Conservation (phyloP, 805 yeast species). For the Candida endomychidarum region DNA sequence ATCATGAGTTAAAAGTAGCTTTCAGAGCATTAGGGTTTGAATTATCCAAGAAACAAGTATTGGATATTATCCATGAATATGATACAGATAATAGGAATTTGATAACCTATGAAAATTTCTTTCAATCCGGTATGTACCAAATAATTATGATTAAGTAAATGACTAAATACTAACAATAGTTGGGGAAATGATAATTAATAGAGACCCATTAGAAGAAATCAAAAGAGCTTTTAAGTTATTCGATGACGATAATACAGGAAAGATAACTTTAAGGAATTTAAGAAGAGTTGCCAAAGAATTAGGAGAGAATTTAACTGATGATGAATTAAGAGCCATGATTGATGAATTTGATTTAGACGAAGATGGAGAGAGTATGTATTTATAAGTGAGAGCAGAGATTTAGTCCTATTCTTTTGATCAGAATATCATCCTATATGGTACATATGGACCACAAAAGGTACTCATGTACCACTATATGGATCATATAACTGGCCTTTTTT, state of each 20-base stretch:
- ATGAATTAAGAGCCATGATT: slow-evolving; percentile 93
- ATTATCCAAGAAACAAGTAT: slow-evolving; percentile 69
- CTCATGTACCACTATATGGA: too few species aligned
- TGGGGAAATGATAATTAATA: slow-evolving; percentile 75
- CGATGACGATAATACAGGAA: slow-evolving; percentile 87
- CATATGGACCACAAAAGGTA: too few species aligned
- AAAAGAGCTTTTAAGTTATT: slow-evolving; percentile 84
- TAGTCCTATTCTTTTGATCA: too few species aligned
- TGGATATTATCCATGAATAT: slow-evolving; percentile 75
- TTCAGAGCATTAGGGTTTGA: slow-evolving; percentile 93
- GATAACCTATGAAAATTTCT: slow-evolving; percentile 80
- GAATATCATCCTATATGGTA: too few species aligned
- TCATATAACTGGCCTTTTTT: too few species aligned
- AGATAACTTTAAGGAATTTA: slow-evolving; percentile 75
- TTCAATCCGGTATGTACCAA: slow-evolving; percentile 66
- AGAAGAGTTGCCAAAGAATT: slow-evolving; percentile 88
- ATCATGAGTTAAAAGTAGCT: slow-evolving; percentile 92
- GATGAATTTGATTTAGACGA: slow-evolving; percentile 96
- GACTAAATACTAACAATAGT: slow-evolving; percentile 41
- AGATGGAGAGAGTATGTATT: slow-evolving; percentile 78
- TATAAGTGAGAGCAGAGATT: neutral
- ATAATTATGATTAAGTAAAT: neutral
- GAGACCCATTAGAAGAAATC: slow-evolving; percentile 94
- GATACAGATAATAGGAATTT: slow-evolving; percentile 72
- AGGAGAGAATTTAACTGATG: slow-evolving; percentile 90